Evolutionary conservation across 352 stramenopile species (phyloP).

Genomic region (Globisporangium nodosum): DNA sequence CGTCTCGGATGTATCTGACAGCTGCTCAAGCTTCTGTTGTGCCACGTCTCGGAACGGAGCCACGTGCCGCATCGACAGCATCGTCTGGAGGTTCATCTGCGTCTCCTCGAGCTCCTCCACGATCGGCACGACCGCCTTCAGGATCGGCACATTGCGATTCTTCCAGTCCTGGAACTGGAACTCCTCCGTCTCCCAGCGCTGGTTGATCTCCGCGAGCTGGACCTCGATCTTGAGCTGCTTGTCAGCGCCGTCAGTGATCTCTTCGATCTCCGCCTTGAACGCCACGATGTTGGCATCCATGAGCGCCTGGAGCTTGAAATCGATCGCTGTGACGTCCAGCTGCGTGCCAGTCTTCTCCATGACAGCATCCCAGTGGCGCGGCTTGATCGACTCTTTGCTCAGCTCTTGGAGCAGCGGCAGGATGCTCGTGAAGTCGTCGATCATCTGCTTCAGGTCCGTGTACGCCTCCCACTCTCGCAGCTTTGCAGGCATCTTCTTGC

Average conservation of each 20-base stretch:
- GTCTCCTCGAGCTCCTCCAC: constrained; percentile 97
- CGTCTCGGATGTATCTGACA: constrained; percentile 96
- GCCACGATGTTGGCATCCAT: constrained; percentile 92
- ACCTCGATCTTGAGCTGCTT: constrained; percentile 98
- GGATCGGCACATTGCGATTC: constrained; percentile 90
- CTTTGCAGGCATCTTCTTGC: constrained; percentile 97
- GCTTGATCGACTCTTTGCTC: constrained; percentile 95
- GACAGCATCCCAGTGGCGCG: constrained; percentile 96
- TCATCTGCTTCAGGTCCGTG: constrained; percentile 94
- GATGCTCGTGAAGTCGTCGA: constrained; percentile 97
- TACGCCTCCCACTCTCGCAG: constrained; percentile 97
- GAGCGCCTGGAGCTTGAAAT: constrained; percentile 96
- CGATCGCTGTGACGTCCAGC: constrained; percentile 90
- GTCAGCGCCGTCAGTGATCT: constrained; percentile 96
- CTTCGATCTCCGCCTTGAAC: constrained; percentile 94
- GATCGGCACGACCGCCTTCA: constrained; percentile 94
- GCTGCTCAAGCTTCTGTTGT: constrained; percentile 90
- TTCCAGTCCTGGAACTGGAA: constrained; percentile 97
- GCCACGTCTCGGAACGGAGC: constrained; percentile 95
- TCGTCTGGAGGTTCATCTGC: constrained; percentile 98
- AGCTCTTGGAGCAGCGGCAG: constrained; percentile 95
- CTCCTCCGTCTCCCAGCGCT: constrained; percentile 91
- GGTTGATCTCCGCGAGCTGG: constrained; percentile 91
- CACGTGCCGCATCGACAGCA: constrained; percentile 97
- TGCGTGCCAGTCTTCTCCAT: constrained; percentile 92